These are phyloP conservation scores for Fraxinus cuspidata DNA, from an alignment of 257 asterid species.

Conservation along the genomic window DNA sequence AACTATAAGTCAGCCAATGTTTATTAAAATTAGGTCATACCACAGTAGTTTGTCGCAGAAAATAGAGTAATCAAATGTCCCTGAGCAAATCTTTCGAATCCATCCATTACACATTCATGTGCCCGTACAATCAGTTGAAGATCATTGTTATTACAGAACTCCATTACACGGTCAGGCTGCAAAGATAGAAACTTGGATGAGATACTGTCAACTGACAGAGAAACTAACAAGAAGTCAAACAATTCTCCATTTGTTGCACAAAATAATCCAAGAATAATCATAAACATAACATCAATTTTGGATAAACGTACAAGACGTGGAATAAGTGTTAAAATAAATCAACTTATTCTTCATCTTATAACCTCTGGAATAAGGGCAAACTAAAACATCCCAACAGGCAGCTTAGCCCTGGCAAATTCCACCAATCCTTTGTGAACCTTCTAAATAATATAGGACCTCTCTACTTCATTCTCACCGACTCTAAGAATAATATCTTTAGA, in stretches of 20 bases:
- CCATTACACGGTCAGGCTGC: constrained; percentile 99
- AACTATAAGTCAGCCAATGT: not conserved
- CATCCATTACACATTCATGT: constrained; percentile 99
- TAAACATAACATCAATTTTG: not conserved
- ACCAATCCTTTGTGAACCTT: not conserved
- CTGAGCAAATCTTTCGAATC: constrained; percentile 98
- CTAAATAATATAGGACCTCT: not conserved
- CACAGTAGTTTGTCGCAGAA: constrained; percentile 97
- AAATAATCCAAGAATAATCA: not conserved
- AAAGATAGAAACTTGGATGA: constrained; percentile 20
- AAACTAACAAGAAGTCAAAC: not conserved
- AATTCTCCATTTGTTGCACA: not conserved
- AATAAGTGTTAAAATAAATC: not conserved
- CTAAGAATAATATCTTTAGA: too few species aligned
- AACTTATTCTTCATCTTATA: not conserved
- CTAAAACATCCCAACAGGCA: not conserved
- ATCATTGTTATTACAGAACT: constrained; percentile 94
- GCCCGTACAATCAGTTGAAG: constrained; percentile 95
- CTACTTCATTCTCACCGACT: not conserved
- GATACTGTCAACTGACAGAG: not conserved
- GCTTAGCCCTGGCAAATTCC: not conserved
- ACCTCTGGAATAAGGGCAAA: not conserved
- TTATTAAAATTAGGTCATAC: constrained; percentile 39
- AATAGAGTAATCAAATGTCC: constrained; percentile 93
- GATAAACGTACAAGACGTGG: not conserved